phyloP scores from a whole-genome alignment of 2,329 filamentous ascomycete species.

The Phaeosphaeriaceae sp. region DNA sequence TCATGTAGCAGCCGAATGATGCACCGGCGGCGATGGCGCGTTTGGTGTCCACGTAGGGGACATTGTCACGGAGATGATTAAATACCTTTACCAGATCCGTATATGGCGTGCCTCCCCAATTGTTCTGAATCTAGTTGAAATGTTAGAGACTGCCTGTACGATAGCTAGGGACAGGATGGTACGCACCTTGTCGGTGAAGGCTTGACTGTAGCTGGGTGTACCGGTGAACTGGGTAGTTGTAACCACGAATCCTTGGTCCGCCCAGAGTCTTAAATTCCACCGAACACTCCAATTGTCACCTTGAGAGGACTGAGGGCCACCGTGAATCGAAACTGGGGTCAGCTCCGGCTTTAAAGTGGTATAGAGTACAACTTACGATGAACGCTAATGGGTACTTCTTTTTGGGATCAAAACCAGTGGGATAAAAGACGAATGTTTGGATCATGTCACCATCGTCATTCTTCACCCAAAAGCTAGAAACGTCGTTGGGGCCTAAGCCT shows the following conservation, averaged over 20 bases:
- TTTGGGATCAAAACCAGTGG: constrained; percentile 66
- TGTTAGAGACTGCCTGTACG: neutral
- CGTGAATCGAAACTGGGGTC: constrained; percentile 57
- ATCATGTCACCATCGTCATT: constrained; percentile 65
- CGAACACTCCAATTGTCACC: constrained; percentile 76
- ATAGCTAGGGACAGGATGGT: neutral
- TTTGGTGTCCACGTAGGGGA: constrained; percentile 71
- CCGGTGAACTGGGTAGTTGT: constrained; percentile 84
- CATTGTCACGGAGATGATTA: constrained; percentile 71
- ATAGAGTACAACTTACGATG: constrained; percentile 57
- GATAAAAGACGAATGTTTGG: constrained; percentile 72
- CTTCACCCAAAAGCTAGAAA: constrained; percentile 72
- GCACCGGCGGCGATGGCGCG: constrained; percentile 78
- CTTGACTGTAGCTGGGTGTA: constrained; percentile 80
- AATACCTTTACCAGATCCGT: constrained; percentile 80
- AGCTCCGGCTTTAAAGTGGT: too few relatives aligned
- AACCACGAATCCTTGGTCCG: constrained; percentile 85
- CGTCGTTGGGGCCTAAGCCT: constrained; percentile 67
- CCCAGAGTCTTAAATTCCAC: constrained; percentile 85
- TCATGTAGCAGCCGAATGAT: constrained; percentile 53
- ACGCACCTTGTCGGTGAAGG: constrained; percentile 67
- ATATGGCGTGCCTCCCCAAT: constrained; percentile 88
- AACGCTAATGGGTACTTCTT: constrained; percentile 81
- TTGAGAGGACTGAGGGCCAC: constrained; percentile 79
- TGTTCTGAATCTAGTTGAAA: constrained; percentile 63